These are phyloP conservation scores for Kwoniella heveanensis DNA, from an alignment of 768 basidiomycete species.

Conservation along the genomic window DNA sequence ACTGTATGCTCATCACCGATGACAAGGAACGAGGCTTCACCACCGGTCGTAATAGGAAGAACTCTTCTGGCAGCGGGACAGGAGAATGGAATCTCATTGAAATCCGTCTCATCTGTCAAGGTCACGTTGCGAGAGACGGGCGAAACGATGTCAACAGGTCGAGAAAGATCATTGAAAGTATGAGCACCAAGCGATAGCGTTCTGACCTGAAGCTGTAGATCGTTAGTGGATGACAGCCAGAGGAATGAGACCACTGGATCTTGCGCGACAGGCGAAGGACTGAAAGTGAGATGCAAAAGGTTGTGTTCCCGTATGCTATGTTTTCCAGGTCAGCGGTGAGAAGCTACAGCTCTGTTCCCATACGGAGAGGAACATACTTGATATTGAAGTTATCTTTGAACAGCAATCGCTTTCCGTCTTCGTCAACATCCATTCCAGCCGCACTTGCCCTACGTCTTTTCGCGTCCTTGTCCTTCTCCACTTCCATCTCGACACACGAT, in stretches of 20 bases:
- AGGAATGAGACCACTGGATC: slow-evolving; percentile 46
- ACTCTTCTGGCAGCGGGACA: slow-evolving; percentile 49
- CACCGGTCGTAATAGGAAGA: slow-evolving; percentile 34
- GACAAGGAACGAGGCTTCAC: slow-evolving; percentile 31
- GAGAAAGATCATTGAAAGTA: slow-evolving; percentile 41
- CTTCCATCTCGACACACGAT: slow-evolving; percentile 48
- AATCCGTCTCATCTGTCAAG: slow-evolving; percentile 31
- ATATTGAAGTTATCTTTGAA: slow-evolving; percentile 43
- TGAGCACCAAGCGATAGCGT: slow-evolving; percentile 29
- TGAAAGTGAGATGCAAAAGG: slow-evolving; percentile 47
- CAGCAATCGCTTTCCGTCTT: slow-evolving; percentile 20
- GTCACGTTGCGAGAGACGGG: slow-evolving; percentile 16
- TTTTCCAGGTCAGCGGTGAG: slow-evolving; percentile 4
- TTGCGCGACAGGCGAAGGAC: slow-evolving; percentile 28
- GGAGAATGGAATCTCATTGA: slow-evolving; percentile 43
- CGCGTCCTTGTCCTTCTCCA: slow-evolving; percentile 47
- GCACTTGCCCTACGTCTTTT: slow-evolving; percentile 27
- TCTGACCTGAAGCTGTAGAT: slow-evolving; percentile 41
- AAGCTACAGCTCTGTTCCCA: neutral
- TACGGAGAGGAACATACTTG: slow-evolving; percentile 32
- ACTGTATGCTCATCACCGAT: slow-evolving; percentile 53
- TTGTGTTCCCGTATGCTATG: slow-evolving; percentile 53
- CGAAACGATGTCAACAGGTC: slow-evolving; percentile 38
- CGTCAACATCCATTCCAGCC: slow-evolving; percentile 17
- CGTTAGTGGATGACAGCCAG: slow-evolving; percentile 35